Evolutionary conservation across 2,329 filamentous ascomycete species (phyloP).

Genomic region (Epichloe glyceriae): DNA sequence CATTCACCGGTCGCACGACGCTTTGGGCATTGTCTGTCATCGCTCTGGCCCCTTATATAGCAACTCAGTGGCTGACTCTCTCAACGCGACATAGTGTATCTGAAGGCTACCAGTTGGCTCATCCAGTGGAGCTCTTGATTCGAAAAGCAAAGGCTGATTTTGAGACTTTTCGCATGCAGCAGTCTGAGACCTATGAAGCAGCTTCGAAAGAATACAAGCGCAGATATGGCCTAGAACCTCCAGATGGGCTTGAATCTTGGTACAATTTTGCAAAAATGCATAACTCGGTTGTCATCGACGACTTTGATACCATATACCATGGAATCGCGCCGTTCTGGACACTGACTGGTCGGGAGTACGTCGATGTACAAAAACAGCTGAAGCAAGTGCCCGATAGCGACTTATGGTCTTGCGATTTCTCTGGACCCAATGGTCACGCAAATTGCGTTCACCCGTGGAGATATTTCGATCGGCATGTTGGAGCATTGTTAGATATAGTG

Average conservation of each 20-base stretch:
- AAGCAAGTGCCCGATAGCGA: conserved; percentile 16
- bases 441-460: conserved; percentile 21
- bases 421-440: conserved; percentile 13
- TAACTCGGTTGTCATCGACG: conserved; percentile 34
- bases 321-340: conserved; percentile 27
- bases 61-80: too few relatives aligned
- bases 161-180: conserved; percentile 16
- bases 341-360: conserved; percentile 22
- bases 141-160: conserved; percentile 18
- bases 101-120: too few relatives aligned
- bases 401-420: conserved; percentile 24
- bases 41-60: too few relatives aligned
- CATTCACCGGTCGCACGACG: too few relatives aligned
- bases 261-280: conserved; percentile 26
- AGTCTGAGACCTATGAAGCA: conserved; percentile 23
- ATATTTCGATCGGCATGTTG: conserved; percentile 21
- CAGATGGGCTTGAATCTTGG: conserved; percentile 34
- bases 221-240: conserved; percentile 30
- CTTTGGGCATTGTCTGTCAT: too few relatives aligned
- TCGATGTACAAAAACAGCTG: conserved; percentile 14
- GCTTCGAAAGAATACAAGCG: conserved; percentile 29
- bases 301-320: conserved; percentile 32
- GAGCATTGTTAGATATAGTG: conserved; percentile 10
- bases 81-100: too few relatives aligned
- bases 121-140: conserved; percentile 24